phyloP scores from a whole-genome alignment of 2,329 filamentous ascomycete species.

The Penicillium digitatum region DNA sequence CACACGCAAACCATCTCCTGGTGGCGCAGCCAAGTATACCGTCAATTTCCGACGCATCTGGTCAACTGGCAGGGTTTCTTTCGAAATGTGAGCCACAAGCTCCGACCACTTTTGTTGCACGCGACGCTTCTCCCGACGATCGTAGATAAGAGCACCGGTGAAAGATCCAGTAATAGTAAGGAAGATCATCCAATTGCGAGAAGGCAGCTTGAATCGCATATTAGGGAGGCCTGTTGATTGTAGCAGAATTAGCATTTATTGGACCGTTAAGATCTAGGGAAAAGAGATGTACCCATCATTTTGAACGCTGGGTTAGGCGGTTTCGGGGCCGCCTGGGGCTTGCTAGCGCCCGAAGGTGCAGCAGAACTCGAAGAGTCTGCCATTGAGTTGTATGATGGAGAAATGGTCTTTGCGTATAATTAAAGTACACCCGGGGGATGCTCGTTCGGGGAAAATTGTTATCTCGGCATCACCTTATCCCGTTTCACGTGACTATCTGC shows the following conservation, averaged over 20 bases:
- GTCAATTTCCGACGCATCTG: slow-evolving; percentile 79
- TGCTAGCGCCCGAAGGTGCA: slow-evolving; percentile 37
- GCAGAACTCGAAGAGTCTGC: slow-evolving; percentile 36
- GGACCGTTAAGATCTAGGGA: not conserved
- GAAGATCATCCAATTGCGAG: slow-evolving; percentile 97
- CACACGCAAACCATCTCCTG: slow-evolving; percentile 74
- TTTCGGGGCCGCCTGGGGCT: slow-evolving; percentile 41
- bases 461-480: slow-evolving; percentile 11
- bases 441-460: slow-evolving; percentile 19
- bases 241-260: slow-evolving; percentile 12
- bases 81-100: slow-evolving; percentile 76
- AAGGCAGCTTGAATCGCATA: slow-evolving; percentile 78
- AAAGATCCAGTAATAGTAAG: slow-evolving; percentile 73
- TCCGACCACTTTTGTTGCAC: slow-evolving; percentile 82
- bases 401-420: not conserved
- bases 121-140: slow-evolving; percentile 82
- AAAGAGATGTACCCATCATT: slow-evolving; percentile 56
- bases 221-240: slow-evolving; percentile 66
- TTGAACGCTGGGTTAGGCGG: slow-evolving; percentile 66
- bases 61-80: slow-evolving; percentile 67
- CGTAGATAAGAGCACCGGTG: slow-evolving; percentile 79
- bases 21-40: slow-evolving; percentile 79
- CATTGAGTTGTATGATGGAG: slow-evolving; percentile 26
- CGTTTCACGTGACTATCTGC: slow-evolving; percentile 17
- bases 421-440: slow-evolving; percentile 1